phyloP scores from a whole-genome alignment of 2,329 filamentous ascomycete species.

The Pseudocercospora eumusae region DNA sequence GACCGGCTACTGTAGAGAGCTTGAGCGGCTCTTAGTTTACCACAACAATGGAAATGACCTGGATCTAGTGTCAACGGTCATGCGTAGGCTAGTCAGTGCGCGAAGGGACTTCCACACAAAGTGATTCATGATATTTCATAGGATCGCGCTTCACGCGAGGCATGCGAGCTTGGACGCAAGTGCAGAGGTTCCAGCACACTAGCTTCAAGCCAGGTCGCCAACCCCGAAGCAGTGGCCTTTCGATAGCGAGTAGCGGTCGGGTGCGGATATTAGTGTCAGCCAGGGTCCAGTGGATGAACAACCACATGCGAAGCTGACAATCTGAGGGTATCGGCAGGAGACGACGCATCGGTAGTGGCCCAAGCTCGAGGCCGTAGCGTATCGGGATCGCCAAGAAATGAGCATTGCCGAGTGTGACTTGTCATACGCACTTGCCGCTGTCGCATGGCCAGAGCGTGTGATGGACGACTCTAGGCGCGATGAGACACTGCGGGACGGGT shows the following conservation, averaged over 20 bases:
- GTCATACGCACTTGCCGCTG: neutral
- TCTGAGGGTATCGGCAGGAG: constrained; percentile 2
- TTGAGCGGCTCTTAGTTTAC: constrained; percentile 7
- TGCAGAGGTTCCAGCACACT: neutral
- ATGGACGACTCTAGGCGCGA: neutral
- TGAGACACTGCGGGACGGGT: constrained; percentile 1
- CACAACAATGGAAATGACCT: constrained; percentile 5
- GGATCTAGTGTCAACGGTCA: constrained; percentile 7
- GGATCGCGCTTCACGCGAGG: constrained; percentile 5
- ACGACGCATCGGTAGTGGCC: constrained; percentile 1
- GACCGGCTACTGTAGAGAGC: neutral
- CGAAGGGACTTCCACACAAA: constrained; percentile 1
- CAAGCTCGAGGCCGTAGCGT: constrained; percentile 8
- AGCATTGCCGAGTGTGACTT: constrained; percentile 8
- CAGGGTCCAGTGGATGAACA: constrained; percentile 1
- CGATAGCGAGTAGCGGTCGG: constrained; percentile 1
- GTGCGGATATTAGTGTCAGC: neutral
- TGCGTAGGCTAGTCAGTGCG: constrained; percentile 1
- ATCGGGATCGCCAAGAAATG: constrained; percentile 7
- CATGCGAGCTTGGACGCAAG: neutral
- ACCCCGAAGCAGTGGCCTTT: neutral
- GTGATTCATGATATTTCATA: constrained; percentile 4
- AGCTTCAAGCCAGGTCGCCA: constrained; percentile 5
- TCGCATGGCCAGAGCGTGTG: constrained; percentile 3
- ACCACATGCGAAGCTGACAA: constrained; percentile 7